Evolutionary conservation across 495 filamentous ascomycete genomes (phyloP), one percentile per base, ranked within the genome.

Genomic region (Staphylotrichum longicolle): DNA sequence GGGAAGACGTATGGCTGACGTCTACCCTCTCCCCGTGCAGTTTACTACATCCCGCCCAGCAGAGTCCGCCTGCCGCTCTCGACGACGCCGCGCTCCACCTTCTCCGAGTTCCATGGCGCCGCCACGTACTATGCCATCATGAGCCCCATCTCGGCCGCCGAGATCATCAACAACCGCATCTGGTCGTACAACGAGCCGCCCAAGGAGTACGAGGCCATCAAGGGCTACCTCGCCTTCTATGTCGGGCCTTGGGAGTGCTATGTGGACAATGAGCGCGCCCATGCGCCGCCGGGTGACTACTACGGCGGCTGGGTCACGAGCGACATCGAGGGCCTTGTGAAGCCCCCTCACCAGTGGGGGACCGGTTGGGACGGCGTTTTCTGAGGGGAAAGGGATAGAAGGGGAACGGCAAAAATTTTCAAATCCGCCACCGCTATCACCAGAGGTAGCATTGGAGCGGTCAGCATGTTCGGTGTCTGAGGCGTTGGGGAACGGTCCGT

Each of bases 231-330:
- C 37, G 74, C 72, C 54, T 80, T 85, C 58, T 85, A 81, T 66
- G 78, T 72, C 11, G 80, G 77, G 6, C 83, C 83, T 12, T 85
- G 83, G 83, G 78, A 83, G 45, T 85, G 83, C 66, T 84, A 69
- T 64, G 83, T 85, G 12, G 82, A 85, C 72, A 83, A 82, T n/a
- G 83, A 85, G 71, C 72, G 76, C 53, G 83, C 83, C 35, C 72
- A 77, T 67, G 63, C 82, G 34, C 83, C 84, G 69, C 81, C 78
- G 33, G 81, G 83, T 35, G 83, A 85, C 63, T 85, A 82, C 61
- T 85, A 85, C 66, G 83, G 81, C 46, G 82, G 82, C 4, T 85
- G 83, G 83, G 73, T 81, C 52, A 85, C 82, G 34, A 76, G 73
- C 61, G 82, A 85, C 46, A 75, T 85, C 61, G 79, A 82, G 65